Conservation (phyloP, 306 rosid genomes). For the Vigna angularis region DNA sequence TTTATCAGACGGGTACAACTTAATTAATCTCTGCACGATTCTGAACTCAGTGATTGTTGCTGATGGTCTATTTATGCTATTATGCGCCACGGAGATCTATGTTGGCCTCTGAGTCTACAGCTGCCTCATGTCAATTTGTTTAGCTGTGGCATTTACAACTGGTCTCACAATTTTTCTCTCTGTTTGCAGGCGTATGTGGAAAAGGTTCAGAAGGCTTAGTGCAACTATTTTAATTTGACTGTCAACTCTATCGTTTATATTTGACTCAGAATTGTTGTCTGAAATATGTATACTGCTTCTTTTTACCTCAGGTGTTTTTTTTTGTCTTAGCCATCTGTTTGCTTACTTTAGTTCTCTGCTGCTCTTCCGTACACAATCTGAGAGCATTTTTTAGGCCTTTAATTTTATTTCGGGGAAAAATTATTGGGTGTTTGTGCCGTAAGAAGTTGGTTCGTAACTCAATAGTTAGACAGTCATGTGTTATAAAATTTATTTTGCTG, state of each 20-base stretch:
- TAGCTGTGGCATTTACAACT: constrained; percentile 16
- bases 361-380: constrained; percentile 25
- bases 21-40: background rate
- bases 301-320: constrained; percentile 23
- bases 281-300: constrained; percentile 39
- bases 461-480: constrained; percentile 15
- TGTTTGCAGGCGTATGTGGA: constrained; percentile 81
- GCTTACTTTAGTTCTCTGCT: constrained; percentile 43
- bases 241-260: constrained; percentile 18
- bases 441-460: constrained; percentile 15
- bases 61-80: too few species aligned
- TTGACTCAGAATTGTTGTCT: constrained; percentile 25
- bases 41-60: too few species aligned
- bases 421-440: constrained; percentile 4
- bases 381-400: constrained; percentile 17
- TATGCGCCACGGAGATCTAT: background rate
- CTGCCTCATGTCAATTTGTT: constrained; percentile 26
- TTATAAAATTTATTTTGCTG: constrained; percentile 14
- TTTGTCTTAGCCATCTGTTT: constrained; percentile 20
- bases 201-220: constrained; percentile 63
- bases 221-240: constrained; percentile 28
- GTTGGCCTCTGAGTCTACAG: constrained; percentile 29
- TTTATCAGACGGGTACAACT: constrained; percentile 16
- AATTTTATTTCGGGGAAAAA: background rate
- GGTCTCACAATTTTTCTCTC: constrained; percentile 16